These are phyloP conservation scores for Leccinellum luteum DNA, from an alignment of 768 basidiomycete species.

Conservation along the genomic window DNA sequence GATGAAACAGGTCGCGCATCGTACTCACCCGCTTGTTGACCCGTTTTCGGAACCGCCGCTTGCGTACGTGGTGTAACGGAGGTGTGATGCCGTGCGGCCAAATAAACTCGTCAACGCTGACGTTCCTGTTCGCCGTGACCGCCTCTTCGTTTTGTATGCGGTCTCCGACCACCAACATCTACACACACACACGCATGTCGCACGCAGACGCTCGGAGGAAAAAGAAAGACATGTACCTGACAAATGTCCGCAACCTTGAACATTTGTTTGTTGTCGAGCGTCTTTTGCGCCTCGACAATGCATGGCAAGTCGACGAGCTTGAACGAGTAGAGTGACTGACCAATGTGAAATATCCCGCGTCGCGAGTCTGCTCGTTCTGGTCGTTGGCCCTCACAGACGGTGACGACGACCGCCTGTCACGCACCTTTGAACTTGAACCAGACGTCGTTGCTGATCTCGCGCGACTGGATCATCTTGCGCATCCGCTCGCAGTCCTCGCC, in stretches of 20 bases:
- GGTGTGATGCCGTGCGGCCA: constrained; percentile 97
- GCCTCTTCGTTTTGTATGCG: constrained; percentile 70
- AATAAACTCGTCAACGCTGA: constrained; percentile 94
- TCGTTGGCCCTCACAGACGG: constrained; percentile 9
- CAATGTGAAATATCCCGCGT: constrained; percentile 85
- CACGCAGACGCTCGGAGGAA: constrained; percentile 2
- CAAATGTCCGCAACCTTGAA: constrained; percentile 99
- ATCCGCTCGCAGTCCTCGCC: constrained; percentile 79
- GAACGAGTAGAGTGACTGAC: constrained; percentile 74
- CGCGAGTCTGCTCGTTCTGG: constrained; percentile 68
- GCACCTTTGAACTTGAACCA: constrained; percentile 99
- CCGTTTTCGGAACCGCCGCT: constrained; percentile 89
- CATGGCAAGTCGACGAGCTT: constrained; percentile 97
- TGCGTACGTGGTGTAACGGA: constrained; percentile 85
- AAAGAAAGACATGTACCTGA: constrained; percentile 57
- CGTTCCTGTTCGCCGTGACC: constrained; percentile 56
- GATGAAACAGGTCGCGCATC: background rate
- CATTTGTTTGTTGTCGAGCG: constrained; percentile 93
- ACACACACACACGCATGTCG: constrained; percentile 10
- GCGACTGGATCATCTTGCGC: constrained; percentile 74
- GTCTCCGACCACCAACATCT: constrained; percentile 93
- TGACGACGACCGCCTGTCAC: background rate
- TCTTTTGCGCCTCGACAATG: constrained; percentile 93
- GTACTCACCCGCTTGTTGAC: constrained; percentile 71
- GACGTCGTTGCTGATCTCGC: constrained; percentile 78